These are phyloP conservation scores for Boletellus deceptivus DNA, from an alignment of 1,284 basidiomycete species.

Conservation along the genomic window DNA sequence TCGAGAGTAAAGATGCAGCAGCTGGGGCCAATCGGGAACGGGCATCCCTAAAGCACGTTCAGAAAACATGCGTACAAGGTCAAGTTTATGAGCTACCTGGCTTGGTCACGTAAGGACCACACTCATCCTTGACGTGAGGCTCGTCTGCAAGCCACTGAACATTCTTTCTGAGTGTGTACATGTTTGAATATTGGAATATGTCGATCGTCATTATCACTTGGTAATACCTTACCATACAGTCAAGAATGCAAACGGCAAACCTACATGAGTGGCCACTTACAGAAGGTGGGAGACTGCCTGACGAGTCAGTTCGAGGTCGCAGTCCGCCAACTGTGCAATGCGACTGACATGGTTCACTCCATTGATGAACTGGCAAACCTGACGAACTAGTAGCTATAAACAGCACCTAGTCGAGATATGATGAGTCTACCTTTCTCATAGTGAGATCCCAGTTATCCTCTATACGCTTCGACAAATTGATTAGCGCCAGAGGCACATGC, in stretches of 20 bases:
- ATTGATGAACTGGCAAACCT: slow-evolving; percentile 83
- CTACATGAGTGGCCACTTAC: slow-evolving; percentile 43
- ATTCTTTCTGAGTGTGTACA: slow-evolving; percentile 87
- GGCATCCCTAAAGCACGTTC: slow-evolving; percentile 39
- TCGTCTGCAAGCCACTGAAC: slow-evolving; percentile 86
- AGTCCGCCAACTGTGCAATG: slow-evolving; percentile 91
- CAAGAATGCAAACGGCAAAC: slow-evolving; percentile 2
- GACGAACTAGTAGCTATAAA: slow-evolving; percentile 1
- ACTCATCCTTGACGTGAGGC: slow-evolving; percentile 80
- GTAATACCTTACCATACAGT: slow-evolving; percentile 65
- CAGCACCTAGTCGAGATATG: not conserved
- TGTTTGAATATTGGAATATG: slow-evolving; percentile 97
- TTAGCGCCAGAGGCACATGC: slow-evolving; percentile 92
- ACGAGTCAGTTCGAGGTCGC: slow-evolving; percentile 80
- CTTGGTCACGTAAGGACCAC: slow-evolving; percentile 84
- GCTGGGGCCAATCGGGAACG: slow-evolving; percentile 77
- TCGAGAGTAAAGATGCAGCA: slow-evolving; percentile 84
- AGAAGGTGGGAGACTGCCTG: slow-evolving; percentile 91
- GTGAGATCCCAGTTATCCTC: slow-evolving; percentile 98
- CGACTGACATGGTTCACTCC: slow-evolving; percentile 89
- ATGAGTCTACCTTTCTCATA: slow-evolving; percentile 69
- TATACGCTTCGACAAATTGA: slow-evolving; percentile 77
- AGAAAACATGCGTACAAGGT: slow-evolving; percentile 4
- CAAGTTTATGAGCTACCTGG: slow-evolving; percentile 45
- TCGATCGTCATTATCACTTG: slow-evolving; percentile 96